These are phyloP conservation scores for Bothriochloa decipiens DNA, from an alignment of 176 grass and related monocot genomes.

Conservation along the genomic window DNA sequence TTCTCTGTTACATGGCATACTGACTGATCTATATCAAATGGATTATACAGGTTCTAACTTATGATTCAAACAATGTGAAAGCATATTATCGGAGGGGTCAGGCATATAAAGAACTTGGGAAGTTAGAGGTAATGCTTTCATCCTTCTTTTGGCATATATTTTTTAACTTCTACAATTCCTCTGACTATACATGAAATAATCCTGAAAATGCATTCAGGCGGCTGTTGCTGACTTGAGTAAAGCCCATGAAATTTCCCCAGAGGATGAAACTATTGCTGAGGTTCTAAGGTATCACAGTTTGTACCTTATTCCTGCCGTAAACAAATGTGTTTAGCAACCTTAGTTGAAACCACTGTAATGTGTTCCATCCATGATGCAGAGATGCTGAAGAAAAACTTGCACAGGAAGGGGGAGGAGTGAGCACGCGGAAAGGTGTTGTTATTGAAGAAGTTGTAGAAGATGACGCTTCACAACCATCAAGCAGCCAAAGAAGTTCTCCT, in stretches of 20 bases:
- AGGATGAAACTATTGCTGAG: conserved; percentile 97
- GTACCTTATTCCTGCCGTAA: background rate
- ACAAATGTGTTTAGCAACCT: background rate
- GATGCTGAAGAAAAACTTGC: conserved; percentile 57
- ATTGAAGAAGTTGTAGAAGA: conserved; percentile 95
- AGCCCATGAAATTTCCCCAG: conserved; percentile 74
- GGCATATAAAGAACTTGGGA: conserved; percentile 84
- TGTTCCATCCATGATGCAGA: conserved; percentile 43
- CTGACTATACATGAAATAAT: conserved; percentile 20
- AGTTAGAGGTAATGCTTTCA: conserved; percentile 61
- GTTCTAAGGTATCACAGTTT: conserved; percentile 59
- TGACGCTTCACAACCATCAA: conserved; percentile 41
- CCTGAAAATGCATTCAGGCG: conserved; percentile 59
- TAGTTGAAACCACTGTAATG: conserved; percentile 25
- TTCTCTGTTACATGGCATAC: background rate
- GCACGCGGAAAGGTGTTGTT: conserved; percentile 57
- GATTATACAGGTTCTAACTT: conserved; percentile 69
- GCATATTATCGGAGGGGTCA: conserved; percentile 96
- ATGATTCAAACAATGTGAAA: conserved; percentile 86
- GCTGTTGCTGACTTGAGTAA: conserved; percentile 86
- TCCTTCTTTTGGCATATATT: conserved; percentile 21
- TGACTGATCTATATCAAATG: conserved; percentile 37
- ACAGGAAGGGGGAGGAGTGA: conserved; percentile 47
- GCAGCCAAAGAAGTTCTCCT: conserved; percentile 50
- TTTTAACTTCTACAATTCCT: conserved; percentile 1